Evolutionary conservation across 495 filamentous ascomycete species (phyloP), one percentile per base, ranked within the genome.

Genomic region (Aspergillus kassunensis): DNA sequence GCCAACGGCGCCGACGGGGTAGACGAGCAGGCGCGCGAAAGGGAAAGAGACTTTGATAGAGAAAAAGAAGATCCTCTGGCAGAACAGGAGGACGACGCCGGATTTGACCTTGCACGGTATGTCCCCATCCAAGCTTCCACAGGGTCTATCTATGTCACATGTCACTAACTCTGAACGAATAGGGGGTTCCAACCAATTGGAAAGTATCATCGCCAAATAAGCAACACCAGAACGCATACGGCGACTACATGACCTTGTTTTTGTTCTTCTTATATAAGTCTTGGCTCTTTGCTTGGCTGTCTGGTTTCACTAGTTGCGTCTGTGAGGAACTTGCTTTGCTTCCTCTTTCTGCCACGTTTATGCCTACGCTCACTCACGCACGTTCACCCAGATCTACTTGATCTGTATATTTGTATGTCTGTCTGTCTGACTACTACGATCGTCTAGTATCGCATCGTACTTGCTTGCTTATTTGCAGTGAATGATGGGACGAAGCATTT

Each of bases 101-200:
- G 79, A 4, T 84, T 86, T 56, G 86, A 89, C 63, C 68, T 88
- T 34, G 78, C 84, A 39, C 83, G 82, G 82, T 86, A 64, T 60
- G 80, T 49, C 12, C 9, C 15, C 37, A n/a, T 33, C 18, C 18
- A 20, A 30, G 27, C 9, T 40, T 49, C 0, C 30, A 23, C 12
- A 1, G 2, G 11, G 18, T 55, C 30, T 35, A 44, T 31, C 51
- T 34, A 59, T 63, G 39, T 16, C 30, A 59, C 12, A 30, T 7
- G 21, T n/a, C 31, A 37, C 8, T 30, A 41, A 51, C 51, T 51
- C 11, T 48, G n/a, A n/a, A n/a, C n/a, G n/a, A n/a, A n/a, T n/a
- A 88, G 84, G 62, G 85, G 85, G 2, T 89, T 89, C 67, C 82
- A 85, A 67, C 80, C 79, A 44, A 89, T 89, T 49, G 81, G 83